phyloP scores from a whole-genome alignment of 192 early-diverging fungal species.

The Gaertneriomyces semiglobifer region DNA sequence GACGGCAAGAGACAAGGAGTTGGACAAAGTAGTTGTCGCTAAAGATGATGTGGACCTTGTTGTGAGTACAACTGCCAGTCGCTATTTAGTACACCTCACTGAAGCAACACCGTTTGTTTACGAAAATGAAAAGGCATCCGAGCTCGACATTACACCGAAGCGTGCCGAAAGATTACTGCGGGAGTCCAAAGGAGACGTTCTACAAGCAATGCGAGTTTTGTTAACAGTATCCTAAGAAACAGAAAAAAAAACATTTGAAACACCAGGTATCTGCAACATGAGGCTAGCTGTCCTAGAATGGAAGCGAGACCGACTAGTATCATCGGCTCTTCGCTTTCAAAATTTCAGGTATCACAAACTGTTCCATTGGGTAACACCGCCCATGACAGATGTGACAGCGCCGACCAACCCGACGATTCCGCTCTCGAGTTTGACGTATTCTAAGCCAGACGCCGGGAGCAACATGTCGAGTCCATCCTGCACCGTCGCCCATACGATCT shows the following conservation, averaged over 20 bases:
- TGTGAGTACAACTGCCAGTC: constrained; percentile 27
- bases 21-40: constrained; percentile 43
- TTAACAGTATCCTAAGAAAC: no score
- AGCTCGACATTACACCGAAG: constrained; percentile 47
- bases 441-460: constrained; percentile 65
- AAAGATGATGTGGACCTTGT: constrained; percentile 54
- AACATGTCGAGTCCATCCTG: constrained; percentile 70
- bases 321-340: no score
- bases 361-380: constrained; percentile 36
- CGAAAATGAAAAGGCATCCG: constrained; percentile 34
- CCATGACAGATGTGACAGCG: constrained; percentile 67
- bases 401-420: constrained; percentile 72
- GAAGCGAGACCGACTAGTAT: no score
- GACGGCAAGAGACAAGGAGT: constrained; percentile 35
- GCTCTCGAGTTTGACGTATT: constrained; percentile 61
- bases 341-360: background rate
- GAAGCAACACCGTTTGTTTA: background rate
- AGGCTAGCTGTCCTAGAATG: no score
- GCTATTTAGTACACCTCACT: background rate
- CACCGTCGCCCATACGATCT: constrained; percentile 44
- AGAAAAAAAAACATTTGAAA: no score
- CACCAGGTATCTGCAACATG: no score
- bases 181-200: constrained; percentile 47
- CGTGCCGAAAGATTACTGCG: constrained; percentile 48
- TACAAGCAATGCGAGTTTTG: constrained; percentile 34